Evolutionary conservation across 2,329 filamentous ascomycete species (phyloP).

Genomic region (Talaromyces verruculosus): DNA sequence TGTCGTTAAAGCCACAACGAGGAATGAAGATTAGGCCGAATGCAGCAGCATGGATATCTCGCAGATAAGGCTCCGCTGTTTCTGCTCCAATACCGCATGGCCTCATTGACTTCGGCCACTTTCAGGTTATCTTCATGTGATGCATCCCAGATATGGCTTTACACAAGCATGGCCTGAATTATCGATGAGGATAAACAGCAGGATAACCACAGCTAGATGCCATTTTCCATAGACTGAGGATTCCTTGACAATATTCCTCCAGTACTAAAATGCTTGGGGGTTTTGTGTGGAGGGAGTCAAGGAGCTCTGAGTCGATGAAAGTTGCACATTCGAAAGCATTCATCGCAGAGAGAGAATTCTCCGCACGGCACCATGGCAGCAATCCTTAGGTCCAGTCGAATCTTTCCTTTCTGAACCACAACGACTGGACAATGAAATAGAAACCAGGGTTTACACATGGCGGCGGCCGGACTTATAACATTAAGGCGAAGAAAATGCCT

Average conservation of each 20-base stretch:
- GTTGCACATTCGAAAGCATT: background rate
- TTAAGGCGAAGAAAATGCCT: background rate
- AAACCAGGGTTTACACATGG: background rate
- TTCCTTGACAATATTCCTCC: background rate
- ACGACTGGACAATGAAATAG: background rate
- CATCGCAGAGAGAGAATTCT: background rate
- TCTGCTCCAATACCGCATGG: background rate
- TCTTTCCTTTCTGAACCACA: background rate
- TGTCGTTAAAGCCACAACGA: too few species aligned
- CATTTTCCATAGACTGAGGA: background rate
- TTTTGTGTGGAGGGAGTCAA: too few species aligned
- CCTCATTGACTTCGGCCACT: background rate
- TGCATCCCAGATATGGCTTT: background rate
- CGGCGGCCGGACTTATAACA: background rate
- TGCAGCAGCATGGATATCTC: too few species aligned
- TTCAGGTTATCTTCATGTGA: background rate
- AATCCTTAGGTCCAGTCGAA: background rate
- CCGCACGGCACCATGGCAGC: background rate
- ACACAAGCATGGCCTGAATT: background rate
- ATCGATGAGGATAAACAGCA: background rate
- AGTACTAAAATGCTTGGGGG: background rate
- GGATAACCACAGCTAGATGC: background rate
- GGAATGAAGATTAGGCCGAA: too few species aligned
- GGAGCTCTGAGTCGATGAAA: too few species aligned
- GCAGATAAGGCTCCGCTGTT: background rate